phyloP scores from a whole-genome alignment of 371 early-diverging fungal genomes.

The Rhizopus microsporus region DNA sequence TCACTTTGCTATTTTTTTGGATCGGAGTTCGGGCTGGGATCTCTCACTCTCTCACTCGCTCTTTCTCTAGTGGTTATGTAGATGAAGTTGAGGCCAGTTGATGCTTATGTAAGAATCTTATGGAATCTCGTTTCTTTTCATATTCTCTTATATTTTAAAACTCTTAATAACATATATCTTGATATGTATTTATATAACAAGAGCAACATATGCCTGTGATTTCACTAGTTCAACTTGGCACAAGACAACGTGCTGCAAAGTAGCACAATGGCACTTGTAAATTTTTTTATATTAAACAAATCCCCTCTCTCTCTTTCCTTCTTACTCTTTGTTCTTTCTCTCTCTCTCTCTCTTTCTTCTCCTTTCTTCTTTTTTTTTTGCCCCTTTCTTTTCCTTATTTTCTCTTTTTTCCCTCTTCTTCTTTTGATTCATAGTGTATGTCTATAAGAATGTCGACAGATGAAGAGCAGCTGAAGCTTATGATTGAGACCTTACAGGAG shows the following conservation, averaged over 20 bases:
- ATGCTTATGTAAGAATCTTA: too few relatives aligned
- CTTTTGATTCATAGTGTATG: not conserved
- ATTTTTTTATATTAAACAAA: not conserved
- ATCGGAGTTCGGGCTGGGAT: not conserved
- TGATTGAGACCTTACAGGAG: constrained; percentile 28
- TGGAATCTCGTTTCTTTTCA: constrained; percentile 5
- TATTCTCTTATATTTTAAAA: not conserved
- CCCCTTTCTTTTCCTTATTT: constrained; percentile 1
- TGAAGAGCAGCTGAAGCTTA: constrained; percentile 9
- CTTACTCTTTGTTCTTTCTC: constrained; percentile 14
- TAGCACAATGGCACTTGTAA: constrained; percentile 7
- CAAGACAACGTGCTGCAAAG: constrained; percentile 11
- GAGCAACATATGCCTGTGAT: not conserved
- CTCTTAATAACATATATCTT: not conserved
- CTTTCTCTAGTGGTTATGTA: not conserved
- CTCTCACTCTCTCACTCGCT: not conserved
- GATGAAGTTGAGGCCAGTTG: not conserved
- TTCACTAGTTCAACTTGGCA: not conserved
- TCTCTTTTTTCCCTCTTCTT: not conserved
- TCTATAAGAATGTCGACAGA: constrained; percentile 18
- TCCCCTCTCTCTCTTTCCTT: constrained; percentile 8
- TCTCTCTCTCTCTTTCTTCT: constrained; percentile 9
- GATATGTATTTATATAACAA: not conserved
- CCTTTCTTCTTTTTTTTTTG: constrained; percentile 5
- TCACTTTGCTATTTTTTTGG: not conserved